A percentile compares a stretch with the other conserved stretches of the same genome.
phyloP scores from a whole-genome alignment of 2,329 filamentous ascomycete species.

The Alternaria ethzedia region DNA sequence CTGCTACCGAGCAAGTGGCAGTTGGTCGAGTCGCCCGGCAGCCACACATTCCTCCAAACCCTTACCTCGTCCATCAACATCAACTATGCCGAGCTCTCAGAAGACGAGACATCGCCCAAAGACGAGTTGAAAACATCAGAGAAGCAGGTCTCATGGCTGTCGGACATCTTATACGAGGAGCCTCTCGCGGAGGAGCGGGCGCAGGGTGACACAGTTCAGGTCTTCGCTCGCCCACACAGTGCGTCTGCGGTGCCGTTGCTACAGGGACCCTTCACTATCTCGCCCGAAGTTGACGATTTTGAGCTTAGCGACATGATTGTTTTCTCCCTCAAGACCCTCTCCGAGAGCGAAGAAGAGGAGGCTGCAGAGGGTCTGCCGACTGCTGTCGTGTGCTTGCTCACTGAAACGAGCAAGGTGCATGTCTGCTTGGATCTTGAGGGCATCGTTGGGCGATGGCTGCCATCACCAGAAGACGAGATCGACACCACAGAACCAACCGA shows the following conservation, averaged over 20 bases:
- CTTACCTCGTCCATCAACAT: slow-evolving; percentile 83
- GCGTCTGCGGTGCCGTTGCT: slow-evolving; percentile 64
- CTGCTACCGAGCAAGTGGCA: slow-evolving; percentile 88
- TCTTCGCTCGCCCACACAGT: slow-evolving; percentile 62
- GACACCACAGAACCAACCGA: slow-evolving; percentile 23
- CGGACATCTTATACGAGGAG: slow-evolving; percentile 56
- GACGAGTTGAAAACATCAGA: slow-evolving; percentile 51
- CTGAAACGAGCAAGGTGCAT: slow-evolving; percentile 62
- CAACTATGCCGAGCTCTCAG: slow-evolving; percentile 54
- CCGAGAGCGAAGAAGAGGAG: slow-evolving; percentile 59
- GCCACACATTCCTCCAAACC: slow-evolving; percentile 77
- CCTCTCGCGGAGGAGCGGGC: slow-evolving; percentile 51
- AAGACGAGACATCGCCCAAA: slow-evolving; percentile 50
- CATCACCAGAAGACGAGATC: slow-evolving; percentile 46
- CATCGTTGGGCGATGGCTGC: slow-evolving; percentile 68
- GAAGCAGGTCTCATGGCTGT: slow-evolving; percentile 67
- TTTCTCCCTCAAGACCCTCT: slow-evolving; percentile 56
- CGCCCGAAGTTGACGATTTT: slow-evolving; percentile 59
- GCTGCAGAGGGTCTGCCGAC: slow-evolving; percentile 60
- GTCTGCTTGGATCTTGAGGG: slow-evolving; percentile 67
- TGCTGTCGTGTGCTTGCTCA: slow-evolving; percentile 64
- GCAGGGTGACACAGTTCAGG: slow-evolving; percentile 54
- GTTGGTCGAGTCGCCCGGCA: slow-evolving; percentile 48
- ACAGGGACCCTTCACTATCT: slow-evolving; percentile 66
- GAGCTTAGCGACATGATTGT: slow-evolving; percentile 68